Base-by-base conservation (phyloP, 2,329 filamentous ascomycete genomes). In the Alternaria panax region DNA sequence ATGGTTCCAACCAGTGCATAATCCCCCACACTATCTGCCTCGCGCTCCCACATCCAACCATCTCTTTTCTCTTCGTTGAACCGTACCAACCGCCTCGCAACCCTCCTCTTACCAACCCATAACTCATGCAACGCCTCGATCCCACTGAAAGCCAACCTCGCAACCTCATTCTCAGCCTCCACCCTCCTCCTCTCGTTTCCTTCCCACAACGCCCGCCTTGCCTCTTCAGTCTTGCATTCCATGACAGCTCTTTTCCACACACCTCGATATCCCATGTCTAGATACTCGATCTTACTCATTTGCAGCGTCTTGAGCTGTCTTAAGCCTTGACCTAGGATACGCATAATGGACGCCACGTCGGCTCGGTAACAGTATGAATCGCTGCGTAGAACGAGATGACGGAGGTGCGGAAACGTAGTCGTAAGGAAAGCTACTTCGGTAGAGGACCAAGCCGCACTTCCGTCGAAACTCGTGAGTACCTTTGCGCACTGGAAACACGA, bases 31-130 rank as follows among this genome's bases (percentile, higher is more conserved):
- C 53, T 48, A n/a, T 67, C 63, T 38, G 38, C 20, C 18, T n/a
- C 58, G 25, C 66, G 46, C 28, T 63, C 51, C 66, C 66, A 69
- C 38, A 67, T 46, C 66, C 65, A 69, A 24, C 38, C 51, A 3
- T 40, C 24, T 16, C 22, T 12, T 12, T 16, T 18, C n/a, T 38
- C 54, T 24, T 22, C 8, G 5, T 20, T 20, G n/a, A 41, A 25
- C 24, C 9, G 20, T 34, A 11, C 20, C 20, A 43, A 2, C 24
- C 61, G 56, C 18, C 63, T 60, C 25, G 66, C 66, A 30, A 69
- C 61, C 36, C 66, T 56, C 28, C 59, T 59, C 18, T 62, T 58
- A 7, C 65, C 67, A 20, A 69, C 38, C 65, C 67, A 65, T 28
- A 54, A 51, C 34, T 66, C 67, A 14, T 38, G 25, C 27, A 69